phyloP scores from a whole-genome alignment of 768 basidiomycete genomes.

The Pisolithus sp. region DNA sequence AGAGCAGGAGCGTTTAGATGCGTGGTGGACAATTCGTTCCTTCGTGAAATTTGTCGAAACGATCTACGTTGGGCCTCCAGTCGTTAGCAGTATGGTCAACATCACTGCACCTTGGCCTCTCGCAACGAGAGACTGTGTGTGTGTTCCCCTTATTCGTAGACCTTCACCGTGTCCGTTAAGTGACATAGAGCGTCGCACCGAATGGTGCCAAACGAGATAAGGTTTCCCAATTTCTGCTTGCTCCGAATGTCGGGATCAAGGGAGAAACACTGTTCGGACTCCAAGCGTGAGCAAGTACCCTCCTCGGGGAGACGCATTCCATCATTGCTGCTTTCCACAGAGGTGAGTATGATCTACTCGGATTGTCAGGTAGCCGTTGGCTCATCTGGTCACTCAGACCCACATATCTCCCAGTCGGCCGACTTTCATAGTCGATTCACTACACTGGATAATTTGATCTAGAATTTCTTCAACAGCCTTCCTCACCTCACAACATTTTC shows the following conservation, averaged over 20 bases:
- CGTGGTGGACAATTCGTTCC: slow-evolving; percentile 32
- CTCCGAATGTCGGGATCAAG: slow-evolving; percentile 8
- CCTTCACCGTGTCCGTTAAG: too few species aligned
- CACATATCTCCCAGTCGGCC: slow-evolving; percentile 35
- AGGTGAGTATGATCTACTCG: slow-evolving; percentile 17
- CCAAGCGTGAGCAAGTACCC: slow-evolving; percentile 25
- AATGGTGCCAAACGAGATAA: slow-evolving; percentile 1
- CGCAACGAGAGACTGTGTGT: slow-evolving; percentile 8
- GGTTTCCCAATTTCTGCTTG: slow-evolving; percentile 11
- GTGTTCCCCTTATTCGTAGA: neutral
- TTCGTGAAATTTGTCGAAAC: slow-evolving; percentile 30
- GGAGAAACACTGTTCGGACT: slow-evolving; percentile 8
- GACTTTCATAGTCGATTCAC: slow-evolving; percentile 39
- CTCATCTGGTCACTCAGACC: slow-evolving; percentile 25
- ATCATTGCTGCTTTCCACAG: slow-evolving; percentile 22
- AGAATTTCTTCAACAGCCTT: slow-evolving; percentile 27
- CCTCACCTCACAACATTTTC: neutral
- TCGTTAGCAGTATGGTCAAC: slow-evolving; percentile 17
- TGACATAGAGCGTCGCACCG: too few species aligned
- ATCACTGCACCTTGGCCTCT: slow-evolving; percentile 41
- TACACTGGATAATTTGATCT: slow-evolving; percentile 41
- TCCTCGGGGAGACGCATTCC: slow-evolving; percentile 30
- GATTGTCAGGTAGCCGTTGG: neutral
- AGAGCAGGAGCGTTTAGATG: slow-evolving; percentile 32
- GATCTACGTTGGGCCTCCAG: slow-evolving; percentile 24